Percentiles rank a stretch among this genome's conserved stretches.
Conservation (phyloP, 2,329 filamentous ascomycete genomes). For the Albifimbria verrucaria region DNA sequence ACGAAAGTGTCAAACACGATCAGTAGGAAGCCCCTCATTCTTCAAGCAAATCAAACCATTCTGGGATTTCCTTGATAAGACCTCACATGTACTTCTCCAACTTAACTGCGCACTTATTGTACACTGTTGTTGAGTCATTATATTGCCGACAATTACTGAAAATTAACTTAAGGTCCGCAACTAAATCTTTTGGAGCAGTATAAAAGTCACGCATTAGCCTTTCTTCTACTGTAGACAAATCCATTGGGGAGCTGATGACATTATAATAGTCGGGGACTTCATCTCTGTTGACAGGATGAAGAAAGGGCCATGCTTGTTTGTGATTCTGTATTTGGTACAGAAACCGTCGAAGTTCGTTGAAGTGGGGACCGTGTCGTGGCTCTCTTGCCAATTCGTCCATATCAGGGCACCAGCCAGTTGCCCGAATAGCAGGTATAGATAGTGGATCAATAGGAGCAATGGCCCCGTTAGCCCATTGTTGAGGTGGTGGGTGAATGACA, state of each 20-base stretch:
- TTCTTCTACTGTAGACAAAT: conserved; percentile 69
- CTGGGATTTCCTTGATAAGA: conserved; percentile 66
- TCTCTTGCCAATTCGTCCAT: conserved; percentile 81
- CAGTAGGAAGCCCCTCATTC: conserved; percentile 3
- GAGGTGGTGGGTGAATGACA: conserved; percentile 63
- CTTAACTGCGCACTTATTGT: conserved; percentile 71
- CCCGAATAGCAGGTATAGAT: conserved; percentile 75
- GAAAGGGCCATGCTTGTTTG: conserved; percentile 70
- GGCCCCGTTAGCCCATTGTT: conserved; percentile 63
- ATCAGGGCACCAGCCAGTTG: conserved; percentile 82
- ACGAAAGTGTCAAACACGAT: too few relatives aligned
- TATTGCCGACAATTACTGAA: conserved; percentile 73
- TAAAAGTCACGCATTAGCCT: conserved; percentile 72
- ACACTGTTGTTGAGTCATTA: conserved; percentile 71
- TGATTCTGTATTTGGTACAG: conserved; percentile 74
- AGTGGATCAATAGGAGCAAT: conserved; percentile 62
- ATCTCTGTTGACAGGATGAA: conserved; percentile 70
- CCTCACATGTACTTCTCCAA: conserved; percentile 70
- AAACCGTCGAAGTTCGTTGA: conserved; percentile 68
- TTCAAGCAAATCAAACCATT: conserved; percentile 48
- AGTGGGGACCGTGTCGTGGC: conserved; percentile 71
- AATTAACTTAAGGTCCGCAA: conserved; percentile 66
- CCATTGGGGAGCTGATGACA: conserved; percentile 76
- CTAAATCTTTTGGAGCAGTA: conserved; percentile 67
- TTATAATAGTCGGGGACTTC: conserved; percentile 78